A percentile compares a stretch with the other conserved stretches of the same genome.
These are phyloP conservation scores for Xylaria multiplex DNA, from an alignment of 2,329 filamentous ascomycete species.

Conservation along the genomic window DNA sequence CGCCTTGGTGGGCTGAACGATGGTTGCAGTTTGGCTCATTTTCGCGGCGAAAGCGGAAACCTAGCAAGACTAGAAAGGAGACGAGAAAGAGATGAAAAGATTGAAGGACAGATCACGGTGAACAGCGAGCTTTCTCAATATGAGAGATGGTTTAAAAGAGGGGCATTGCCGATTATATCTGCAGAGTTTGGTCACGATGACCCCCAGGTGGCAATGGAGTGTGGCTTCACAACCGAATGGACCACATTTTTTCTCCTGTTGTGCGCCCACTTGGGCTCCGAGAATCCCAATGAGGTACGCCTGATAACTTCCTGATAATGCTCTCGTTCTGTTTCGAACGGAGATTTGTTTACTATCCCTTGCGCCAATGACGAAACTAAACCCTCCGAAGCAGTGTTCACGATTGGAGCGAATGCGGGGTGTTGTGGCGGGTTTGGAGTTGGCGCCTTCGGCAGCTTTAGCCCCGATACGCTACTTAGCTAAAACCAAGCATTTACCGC, in stretches of 20 bases:
- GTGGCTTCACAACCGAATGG: conserved; percentile 11
- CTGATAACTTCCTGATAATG: conserved; percentile 1
- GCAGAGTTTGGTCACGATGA: conserved; percentile 38
- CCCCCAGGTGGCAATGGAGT: conserved; percentile 22
- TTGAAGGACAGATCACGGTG: conserved; percentile 12
- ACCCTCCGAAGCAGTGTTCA: conserved; percentile 3
- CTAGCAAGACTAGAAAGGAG: conserved; percentile 26
- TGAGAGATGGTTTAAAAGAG: conserved; percentile 40
- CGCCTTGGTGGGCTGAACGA: conserved; percentile 70
- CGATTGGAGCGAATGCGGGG: conserved; percentile 39
- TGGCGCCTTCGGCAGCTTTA: conserved; percentile 38
- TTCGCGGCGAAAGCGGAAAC: conserved; percentile 26
- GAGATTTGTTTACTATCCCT: conserved; percentile 20
- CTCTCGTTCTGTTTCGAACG: conserved; percentile 16
- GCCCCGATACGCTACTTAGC: conserved; percentile 28
- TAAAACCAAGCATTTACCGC: conserved; percentile 32
- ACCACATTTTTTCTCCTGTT: conserved; percentile 17
- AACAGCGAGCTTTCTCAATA: conserved; percentile 33
- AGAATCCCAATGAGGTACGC: conserved; percentile 19
- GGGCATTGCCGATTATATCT: conserved; percentile 39
- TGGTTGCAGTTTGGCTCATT: conserved; percentile 48
- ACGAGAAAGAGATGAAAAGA: neutral
- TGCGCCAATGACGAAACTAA: conserved; percentile 26
- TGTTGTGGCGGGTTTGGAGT: conserved; percentile 25
- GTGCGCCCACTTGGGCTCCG: conserved; percentile 22